Evolutionary conservation across 306 rosid genomes (phyloP).

Genomic region (Prunus fruticosa): DNA sequence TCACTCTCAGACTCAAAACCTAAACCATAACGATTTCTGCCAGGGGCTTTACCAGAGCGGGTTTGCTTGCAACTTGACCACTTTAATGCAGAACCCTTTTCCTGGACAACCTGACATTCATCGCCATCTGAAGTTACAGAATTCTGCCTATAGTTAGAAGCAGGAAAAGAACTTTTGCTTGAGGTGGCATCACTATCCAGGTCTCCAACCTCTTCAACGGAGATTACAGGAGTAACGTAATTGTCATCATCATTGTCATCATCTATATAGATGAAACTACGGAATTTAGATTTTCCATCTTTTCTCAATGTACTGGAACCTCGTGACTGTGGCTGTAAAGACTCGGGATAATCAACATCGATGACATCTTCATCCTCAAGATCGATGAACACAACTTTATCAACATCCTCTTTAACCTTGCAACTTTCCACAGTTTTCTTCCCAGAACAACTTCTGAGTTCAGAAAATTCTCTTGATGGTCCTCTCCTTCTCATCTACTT

Average conservation of each 20-base stretch:
- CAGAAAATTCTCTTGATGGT: constrained; percentile 38
- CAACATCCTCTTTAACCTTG: constrained; percentile 30
- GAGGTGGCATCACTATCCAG: constrained; percentile 82
- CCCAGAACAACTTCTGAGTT: constrained; percentile 46
- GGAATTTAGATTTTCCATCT: constrained; percentile 26
- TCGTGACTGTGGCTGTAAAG: constrained; percentile 20
- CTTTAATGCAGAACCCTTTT: constrained; percentile 38
- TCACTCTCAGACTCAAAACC: constrained; percentile 27
- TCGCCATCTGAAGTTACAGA: constrained; percentile 35
- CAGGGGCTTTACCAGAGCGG: constrained; percentile 28
- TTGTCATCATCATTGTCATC: constrained; percentile 57
- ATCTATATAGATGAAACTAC: constrained; percentile 58
- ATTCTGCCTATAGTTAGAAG: constrained; percentile 22
- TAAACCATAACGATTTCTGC: constrained; percentile 53
- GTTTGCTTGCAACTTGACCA: constrained; percentile 37
- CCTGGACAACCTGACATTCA: constrained; percentile 32
- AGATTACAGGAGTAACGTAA: constrained; percentile 16
- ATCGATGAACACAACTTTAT: constrained; percentile 57
- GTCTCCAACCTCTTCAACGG: constrained; percentile 54
- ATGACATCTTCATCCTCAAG: constrained; percentile 64
- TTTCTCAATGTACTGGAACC: constrained; percentile 37
- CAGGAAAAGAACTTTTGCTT: constrained; percentile 42
- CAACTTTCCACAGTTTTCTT: constrained; percentile 31
- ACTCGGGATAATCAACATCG: constrained; percentile 46
- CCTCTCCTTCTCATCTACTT: constrained; percentile 54